Conservation (phyloP, 306 rosid genomes). For the Albizia julibrissin region DNA sequence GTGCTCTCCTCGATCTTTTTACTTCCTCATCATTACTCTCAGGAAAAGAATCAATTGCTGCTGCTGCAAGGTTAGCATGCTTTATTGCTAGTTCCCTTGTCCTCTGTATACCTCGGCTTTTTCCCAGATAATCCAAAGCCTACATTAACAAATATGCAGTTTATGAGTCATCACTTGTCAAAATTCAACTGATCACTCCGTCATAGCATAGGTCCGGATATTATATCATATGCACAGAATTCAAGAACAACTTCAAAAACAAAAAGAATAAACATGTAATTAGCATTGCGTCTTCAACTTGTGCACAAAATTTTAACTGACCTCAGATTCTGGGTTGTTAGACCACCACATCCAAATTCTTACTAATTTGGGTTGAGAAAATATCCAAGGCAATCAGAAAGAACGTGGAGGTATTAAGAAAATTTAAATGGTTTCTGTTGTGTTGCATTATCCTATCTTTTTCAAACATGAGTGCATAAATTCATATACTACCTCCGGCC, state of each 20-base stretch:
- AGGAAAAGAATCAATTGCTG: slow-evolving; percentile 84
- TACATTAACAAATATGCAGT: slow-evolving; percentile 28
- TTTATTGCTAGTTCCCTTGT: slow-evolving; percentile 79
- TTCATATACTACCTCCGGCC: no score
- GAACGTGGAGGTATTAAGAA: not conserved
- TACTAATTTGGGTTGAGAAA: not conserved
- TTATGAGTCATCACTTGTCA: not conserved
- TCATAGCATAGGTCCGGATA: not conserved
- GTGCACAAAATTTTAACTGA: not conserved
- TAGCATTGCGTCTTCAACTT: not conserved
- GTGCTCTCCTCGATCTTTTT: slow-evolving; percentile 79
- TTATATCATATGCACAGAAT: not conserved
- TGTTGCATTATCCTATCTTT: not conserved
- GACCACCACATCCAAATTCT: not conserved
- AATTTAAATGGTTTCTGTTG: not conserved
- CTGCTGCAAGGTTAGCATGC: slow-evolving; percentile 88
- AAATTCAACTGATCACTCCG: not conserved
- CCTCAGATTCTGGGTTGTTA: not conserved
- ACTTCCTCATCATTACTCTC: slow-evolving; percentile 72
- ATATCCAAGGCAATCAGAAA: not conserved
- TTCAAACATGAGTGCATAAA: not conserved
- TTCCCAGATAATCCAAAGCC: slow-evolving; percentile 91
- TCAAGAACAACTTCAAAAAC: not conserved
- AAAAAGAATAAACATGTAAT: not conserved
- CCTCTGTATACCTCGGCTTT: slow-evolving; percentile 81